Evolutionary conservation across 805 yeast genomes (phyloP).

Genomic region (Saccharomycodes ludwigii): DNA sequence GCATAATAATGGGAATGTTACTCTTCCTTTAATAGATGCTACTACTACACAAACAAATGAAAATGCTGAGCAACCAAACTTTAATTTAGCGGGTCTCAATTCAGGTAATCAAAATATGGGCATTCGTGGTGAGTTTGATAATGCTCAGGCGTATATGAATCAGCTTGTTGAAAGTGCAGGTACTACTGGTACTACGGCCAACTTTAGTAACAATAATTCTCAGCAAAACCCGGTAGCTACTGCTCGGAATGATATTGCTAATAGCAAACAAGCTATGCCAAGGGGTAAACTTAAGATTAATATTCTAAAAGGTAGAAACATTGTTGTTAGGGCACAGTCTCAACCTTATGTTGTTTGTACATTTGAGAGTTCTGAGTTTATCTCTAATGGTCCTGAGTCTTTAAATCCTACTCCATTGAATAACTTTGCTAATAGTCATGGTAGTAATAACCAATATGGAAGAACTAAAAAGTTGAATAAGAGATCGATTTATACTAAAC

Average conservation of each 20-base stretch:
- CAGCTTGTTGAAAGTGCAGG: too few species aligned
- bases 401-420: conserved; percentile 22
- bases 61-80: conserved; percentile 11
- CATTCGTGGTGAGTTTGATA: too few species aligned
- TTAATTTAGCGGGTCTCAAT: too few species aligned
- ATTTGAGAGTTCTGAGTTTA: conserved; percentile 82
- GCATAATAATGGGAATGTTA: too few species aligned
- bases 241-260: conserved; percentile 27
- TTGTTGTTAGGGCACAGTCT: conserved; percentile 42
- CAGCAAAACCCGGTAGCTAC: conserved; percentile 8
- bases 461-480: conserved; percentile 15
- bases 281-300: conserved; percentile 75
- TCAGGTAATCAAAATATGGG: too few species aligned
- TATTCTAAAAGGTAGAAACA: conserved; percentile 67
- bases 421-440: conserved; percentile 4
- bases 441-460: conserved; percentile 4
- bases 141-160: too few species aligned
- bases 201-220: conserved; percentile 4
- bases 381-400: conserved; percentile 64
- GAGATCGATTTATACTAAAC: conserved; percentile 31
- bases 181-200: conserved; percentile 4
- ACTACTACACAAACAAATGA: too few species aligned
- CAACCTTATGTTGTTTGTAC: conserved; percentile 87
- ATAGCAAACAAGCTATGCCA: too few species aligned
- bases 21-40: too few species aligned